Base-by-base conservation (phyloP, 306 rosid genomes). In the Fragaria nilgerrensis region DNA sequence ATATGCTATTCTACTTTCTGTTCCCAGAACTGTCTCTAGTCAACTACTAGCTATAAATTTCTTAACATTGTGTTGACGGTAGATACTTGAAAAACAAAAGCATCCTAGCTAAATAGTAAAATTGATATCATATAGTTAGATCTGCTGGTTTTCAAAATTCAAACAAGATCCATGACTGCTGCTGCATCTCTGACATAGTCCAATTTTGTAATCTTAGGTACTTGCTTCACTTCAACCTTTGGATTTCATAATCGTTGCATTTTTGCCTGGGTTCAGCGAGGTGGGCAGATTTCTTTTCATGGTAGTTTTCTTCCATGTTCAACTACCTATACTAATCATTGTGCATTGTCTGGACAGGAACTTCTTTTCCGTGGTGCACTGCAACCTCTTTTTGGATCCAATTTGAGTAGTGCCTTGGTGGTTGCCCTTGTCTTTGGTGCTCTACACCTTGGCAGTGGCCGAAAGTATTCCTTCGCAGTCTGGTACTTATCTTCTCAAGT, bases 351-450 rank as follows among this genome's bases (percentile, higher is more conserved):
- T 79, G 62, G 20, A 23, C 87, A 92, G 99, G 99, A 92, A 77
- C 84, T 95, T 67, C 96, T 95, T 78, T 95, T 95, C 75, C 97
- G 97, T 22, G 99, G 99, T 48, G 92, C 96, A 0, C 80, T 95
- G 73, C 73, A 92, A 37, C 99, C 99, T 48, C 91, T 92, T 37
- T 86, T 89, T 50, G 99, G 99, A 84, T 82, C 88, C 83, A 74
- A 86, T 84, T 92, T 90, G 99, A 85, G 72, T 72, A 83, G 99
- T 76, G 75, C 89, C 55, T 76, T 78, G 82, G 73, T 86, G 52
- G 88, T 85, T 71, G 93, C 97, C 48, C 66, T 85, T 70, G 68
- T 92, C 78, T 95, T 95, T 83, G 97, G 99, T 70, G 85, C 81
- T 84, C 88, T 92, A 72, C 99, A 90, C 84, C 58, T 92, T 22